Base-by-base conservation (phyloP, 1,284 basidiomycete genomes). In the Pseudozyma flocculosa region DNA sequence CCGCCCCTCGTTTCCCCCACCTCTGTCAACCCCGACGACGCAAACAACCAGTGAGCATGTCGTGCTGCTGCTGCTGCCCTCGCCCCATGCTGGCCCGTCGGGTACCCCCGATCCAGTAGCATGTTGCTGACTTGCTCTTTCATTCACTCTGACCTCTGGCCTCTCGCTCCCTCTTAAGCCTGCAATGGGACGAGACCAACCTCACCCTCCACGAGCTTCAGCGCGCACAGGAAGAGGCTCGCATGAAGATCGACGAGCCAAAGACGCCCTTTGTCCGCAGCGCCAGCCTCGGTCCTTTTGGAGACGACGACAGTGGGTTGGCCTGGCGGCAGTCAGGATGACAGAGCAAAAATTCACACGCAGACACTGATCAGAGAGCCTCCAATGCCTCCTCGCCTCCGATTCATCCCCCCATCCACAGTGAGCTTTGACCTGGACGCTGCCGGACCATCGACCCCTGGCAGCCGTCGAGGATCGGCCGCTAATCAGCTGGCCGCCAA, bases 231-330 rank as follows among this genome's bases (percentile, higher is more conserved):
- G 60, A 68, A 45, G 70, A 55, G 24, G 59, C 72, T 22, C 61
- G 75, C n/a, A 78, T 78, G 75, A 75, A 62, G 45, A 75, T 78
- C 40, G 75, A 78, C 43, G 75, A 78, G 56, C 75, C 75, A 45
- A 78, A 78, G 55, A 78, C 75, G 3, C 75, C 75, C 15, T 78
- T 78, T 37, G 75, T 78, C n/a, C 61, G 66, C 15, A 63, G 66
- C 40, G 57, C 68, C 5, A 52, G 52, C 38, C 50, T 68, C 9
- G 66, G 61, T 5, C 66, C 69, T 19, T 47, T 70, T 11, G 72
- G 73, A 10, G 72, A 72, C 26, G 73, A 73, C 11, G 60, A 68
- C 38, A 26, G 62, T 71, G 41, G 59, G 62, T 63, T 22, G 18
- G n/a, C n/a, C n/a, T n/a, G n/a, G n/a, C n/a, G n/a, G n/a, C n/a